Base-by-base conservation (phyloP, 352 stramenopile species). In the Globisporangium okanoganense region DNA sequence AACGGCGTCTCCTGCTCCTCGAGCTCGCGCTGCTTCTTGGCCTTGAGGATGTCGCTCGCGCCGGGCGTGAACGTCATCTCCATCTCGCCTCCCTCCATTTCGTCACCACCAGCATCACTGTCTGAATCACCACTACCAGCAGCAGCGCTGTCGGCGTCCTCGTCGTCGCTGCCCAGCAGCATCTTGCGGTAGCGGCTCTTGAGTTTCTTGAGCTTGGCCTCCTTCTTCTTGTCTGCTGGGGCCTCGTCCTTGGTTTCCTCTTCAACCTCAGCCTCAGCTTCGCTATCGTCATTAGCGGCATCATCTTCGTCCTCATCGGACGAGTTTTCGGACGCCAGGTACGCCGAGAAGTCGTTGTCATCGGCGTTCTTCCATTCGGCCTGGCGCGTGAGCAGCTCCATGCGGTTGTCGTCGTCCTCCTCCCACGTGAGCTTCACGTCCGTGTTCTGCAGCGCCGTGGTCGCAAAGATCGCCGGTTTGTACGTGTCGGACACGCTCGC, bases 371-470 rank as follows among this genome's bases (percentile, higher is more conserved):
- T 90, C 88, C 88, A 96, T 36, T 92, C 81, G 9, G 64, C 33
- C 24, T 76, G 80, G 56, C 83, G 66, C 64, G 81, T 93, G 66
- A 90, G 61, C 71, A 95, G 70, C 83, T 96, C 94, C 71, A 97
- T 60, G 56, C 95, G 79, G 48, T 96, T 81, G 10, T 86, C 76
- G 64, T 98, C 96, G 58, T 96, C 94, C 52, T 96, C 81, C 58
- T 99, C 97, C 97, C 97, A 99, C 35, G 94, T 98, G 50, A 97
- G 94, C 66, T 96, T 84, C 20, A 99, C 88, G 36, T 94, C 91
- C 5, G 95, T 98, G 57, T 90, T 76, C 67, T 96, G 87, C 45
- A 99, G 76, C 20, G 95, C 95, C 48, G 81, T 78, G 1, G 95
- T 96, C 10, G 97, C 85, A 68, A 99, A 99, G 50, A 98, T 91